Conservation (phyloP, 352 stramenopile species). For the Globisporangium barbulae region DNA sequence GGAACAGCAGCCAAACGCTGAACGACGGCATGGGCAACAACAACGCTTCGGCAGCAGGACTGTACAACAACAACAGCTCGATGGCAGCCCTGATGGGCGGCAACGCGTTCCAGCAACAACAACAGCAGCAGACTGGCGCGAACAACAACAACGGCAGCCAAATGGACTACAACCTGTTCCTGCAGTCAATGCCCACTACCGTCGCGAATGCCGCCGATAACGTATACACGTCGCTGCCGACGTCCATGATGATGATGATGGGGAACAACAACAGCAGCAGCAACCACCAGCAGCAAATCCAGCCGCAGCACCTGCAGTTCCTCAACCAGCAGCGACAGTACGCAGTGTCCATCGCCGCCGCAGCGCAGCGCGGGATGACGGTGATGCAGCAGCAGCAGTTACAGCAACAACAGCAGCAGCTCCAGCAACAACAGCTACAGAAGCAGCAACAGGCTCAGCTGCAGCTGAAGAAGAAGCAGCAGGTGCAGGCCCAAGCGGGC, state of each 20-base stretch:
- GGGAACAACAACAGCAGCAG: conserved; percentile 9
- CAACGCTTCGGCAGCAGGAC: background rate
- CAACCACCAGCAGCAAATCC: background rate
- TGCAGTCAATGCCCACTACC: conserved; percentile 33
- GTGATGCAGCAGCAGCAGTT: conserved; percentile 5
- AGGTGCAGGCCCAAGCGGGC: background rate
- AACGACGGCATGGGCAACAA: conserved; percentile 12
- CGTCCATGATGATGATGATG: conserved; percentile 22
- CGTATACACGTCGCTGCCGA: conserved; percentile 19
- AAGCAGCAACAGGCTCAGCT: conserved; percentile 13
- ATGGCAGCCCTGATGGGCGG: background rate
- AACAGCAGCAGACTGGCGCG: conserved; percentile 1
- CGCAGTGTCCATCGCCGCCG: conserved; percentile 29
- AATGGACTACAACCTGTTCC: conserved; percentile 28
- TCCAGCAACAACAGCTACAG: conserved; percentile 11
- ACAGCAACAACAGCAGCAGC: background rate
- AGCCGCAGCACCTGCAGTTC: conserved; percentile 32
- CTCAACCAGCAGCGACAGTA: conserved; percentile 29
- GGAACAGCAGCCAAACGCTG: background rate
- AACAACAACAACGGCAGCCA: background rate
- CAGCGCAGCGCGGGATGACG: conserved; percentile 2
- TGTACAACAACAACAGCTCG: background rate
- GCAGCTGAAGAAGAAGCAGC: conserved; percentile 9
- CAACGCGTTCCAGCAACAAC: background rate
- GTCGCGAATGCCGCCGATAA: conserved; percentile 17